Conservation (phyloP, 805 yeast genomes). For the Citeromyces nyonsensis region DNA sequence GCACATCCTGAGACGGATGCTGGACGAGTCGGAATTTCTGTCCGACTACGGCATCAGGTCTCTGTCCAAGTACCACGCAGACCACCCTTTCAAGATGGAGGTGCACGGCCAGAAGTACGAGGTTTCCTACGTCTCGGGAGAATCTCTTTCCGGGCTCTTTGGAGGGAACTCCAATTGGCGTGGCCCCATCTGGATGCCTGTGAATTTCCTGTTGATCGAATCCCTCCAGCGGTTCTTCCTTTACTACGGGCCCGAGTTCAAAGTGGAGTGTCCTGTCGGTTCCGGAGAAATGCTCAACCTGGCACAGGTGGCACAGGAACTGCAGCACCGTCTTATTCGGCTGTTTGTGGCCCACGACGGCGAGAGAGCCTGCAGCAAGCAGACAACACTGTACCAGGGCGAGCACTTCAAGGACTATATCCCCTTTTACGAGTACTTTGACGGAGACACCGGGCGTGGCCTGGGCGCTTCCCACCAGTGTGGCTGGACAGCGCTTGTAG, state of each 20-base stretch:
- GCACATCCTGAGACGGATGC: conserved; percentile 63
- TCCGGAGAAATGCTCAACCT: conserved; percentile 63
- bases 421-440: conserved; percentile 78
- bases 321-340: conserved; percentile 74
- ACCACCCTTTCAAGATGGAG: conserved; percentile 72
- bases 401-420: conserved; percentile 60
- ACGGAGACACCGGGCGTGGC: conserved; percentile 91
- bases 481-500: conserved; percentile 93
- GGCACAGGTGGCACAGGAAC: conserved; percentile 82
- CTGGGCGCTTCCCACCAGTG: conserved; percentile 88
- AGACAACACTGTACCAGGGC: conserved; percentile 38
- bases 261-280: conserved; percentile 79
- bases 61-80: conserved; percentile 70
- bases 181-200: conserved; percentile 96
- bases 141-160: conserved; percentile 83
- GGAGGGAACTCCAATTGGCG: conserved; percentile 97
- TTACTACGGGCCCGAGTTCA: conserved; percentile 76
- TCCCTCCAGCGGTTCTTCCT: conserved; percentile 75
- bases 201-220: conserved; percentile 74
- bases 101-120: conserved; percentile 61
- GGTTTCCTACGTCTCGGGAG: conserved; percentile 73
- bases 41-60: conserved; percentile 82
- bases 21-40: conserved; percentile 77
- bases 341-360: conserved; percentile 53
- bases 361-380: conserved; percentile 67